Evolutionary conservation across 2,329 filamentous ascomycete genomes (phyloP).

Genomic region (Sodiomyces alkalinus): DNA sequence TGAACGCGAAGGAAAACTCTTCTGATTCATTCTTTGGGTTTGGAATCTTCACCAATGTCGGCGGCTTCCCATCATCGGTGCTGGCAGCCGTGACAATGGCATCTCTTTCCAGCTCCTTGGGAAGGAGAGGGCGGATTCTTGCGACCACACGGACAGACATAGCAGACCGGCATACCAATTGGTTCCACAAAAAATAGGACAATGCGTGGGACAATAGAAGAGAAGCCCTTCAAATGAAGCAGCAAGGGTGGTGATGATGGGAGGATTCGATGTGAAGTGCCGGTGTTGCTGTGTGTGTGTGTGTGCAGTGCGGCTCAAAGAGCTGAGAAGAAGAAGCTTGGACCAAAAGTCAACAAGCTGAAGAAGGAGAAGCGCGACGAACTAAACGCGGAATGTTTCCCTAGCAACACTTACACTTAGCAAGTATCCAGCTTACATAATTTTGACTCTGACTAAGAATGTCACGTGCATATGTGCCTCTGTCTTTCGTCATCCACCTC

Average conservation of each 20-base stretch:
- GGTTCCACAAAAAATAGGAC: constrained; percentile 1
- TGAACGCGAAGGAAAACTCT: constrained; percentile 89
- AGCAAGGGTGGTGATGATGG: no score
- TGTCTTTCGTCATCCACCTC: no score
- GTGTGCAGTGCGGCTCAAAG: constrained; percentile 1
- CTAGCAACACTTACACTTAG: no score
- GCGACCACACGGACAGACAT: constrained; percentile 77
- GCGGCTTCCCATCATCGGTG: constrained; percentile 43
- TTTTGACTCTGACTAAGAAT: no score
- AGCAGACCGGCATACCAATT: constrained; percentile 6
- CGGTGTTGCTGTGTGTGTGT: no score
- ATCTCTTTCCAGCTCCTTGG: constrained; percentile 75
- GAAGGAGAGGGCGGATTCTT: constrained; percentile 74
- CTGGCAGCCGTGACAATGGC: constrained; percentile 61
- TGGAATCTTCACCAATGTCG: constrained; percentile 68
- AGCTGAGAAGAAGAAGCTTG: constrained; percentile 1
- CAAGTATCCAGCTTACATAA: no score
- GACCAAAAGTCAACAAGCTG: neutral
- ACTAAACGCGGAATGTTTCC: no score
- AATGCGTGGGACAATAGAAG: neutral
- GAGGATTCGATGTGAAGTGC: no score
- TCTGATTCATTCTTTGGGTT: constrained; percentile 87
- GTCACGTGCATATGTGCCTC: no score
- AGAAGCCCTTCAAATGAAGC: neutral
- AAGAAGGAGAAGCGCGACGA: neutral